Evolutionary conservation across 208 protist genomes (phyloP), one percentile per base, ranked within the genome.

Genomic region (Trichomonas vaginalis): DNA sequence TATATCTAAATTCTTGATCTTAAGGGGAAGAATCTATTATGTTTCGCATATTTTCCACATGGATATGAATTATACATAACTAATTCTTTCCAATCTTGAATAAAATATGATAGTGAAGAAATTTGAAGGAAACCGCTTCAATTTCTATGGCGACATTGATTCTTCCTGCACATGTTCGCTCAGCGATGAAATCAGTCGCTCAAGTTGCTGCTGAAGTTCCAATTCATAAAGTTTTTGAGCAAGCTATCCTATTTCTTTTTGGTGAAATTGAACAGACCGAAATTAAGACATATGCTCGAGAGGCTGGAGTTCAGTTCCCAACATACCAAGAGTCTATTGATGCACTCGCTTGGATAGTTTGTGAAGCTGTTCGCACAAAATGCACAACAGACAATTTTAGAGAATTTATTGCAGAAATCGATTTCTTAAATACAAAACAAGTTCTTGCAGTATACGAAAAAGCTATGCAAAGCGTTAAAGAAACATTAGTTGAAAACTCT

Each of bases 371-470:
- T 46, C 86, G 86, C 46, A 15, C 0, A 35, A 42, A 51, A 48
- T 92, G 86, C n/a, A 51, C 86, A 35, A 45, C 46, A 14, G 86
- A 51, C 37, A 35, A 92, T 10, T 92, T 92, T 27, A 8, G 86
- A 21, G 86, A 92, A 92, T 92, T 92, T 92, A 92, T 92, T 51
- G 86, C 86, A 51, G 86, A 92, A 51, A 51, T 48, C 27, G 86
- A 92, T 35, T 51, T 92, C n/a, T 39, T 92, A 39, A 92, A 92
- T 92, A 92, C 86, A 8, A 42, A 42, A 35, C 21, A 92, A 92
- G 86, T 92, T 21, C 45, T 48, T 51, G 8, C 42, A 92, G 86
- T 92, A 51, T 92, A 92, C 46, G 45, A 51, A 17, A 45, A 92
- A 14, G 42, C 45, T 15, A 92, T 92, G 12, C 15, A 92, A 4